A percentile compares a stretch with the other conserved stretches of the same genome.
Conservation (phyloP, 352 stramenopile species). For the Peronospora belbahrii region DNA sequence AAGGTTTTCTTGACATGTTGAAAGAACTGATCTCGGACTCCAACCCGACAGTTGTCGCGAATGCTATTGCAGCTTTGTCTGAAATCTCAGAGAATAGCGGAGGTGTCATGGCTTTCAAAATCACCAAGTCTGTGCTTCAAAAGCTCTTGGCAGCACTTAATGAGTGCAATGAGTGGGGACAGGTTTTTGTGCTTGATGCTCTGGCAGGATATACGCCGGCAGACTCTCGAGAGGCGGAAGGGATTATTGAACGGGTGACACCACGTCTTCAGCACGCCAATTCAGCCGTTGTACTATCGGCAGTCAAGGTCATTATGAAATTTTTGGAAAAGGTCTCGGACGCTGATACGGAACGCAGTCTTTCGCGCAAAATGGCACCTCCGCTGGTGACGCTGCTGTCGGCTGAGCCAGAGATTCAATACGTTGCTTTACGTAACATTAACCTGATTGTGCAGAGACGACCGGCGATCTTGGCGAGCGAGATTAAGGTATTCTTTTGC, state of each 20-base stretch:
- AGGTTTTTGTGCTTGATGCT: conserved; percentile 98
- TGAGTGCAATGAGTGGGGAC: conserved; percentile 99
- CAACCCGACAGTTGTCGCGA: conserved; percentile 97
- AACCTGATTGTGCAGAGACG: conserved; percentile 99
- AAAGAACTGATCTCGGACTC: conserved; percentile 97
- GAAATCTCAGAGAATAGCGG: conserved; percentile 95
- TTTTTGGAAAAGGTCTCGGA: conserved; percentile 95
- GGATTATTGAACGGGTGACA: conserved; percentile 98
- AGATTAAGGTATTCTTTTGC: conserved; percentile 97
- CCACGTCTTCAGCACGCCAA: conserved; percentile 97
- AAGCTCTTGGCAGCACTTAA: conserved; percentile 98
- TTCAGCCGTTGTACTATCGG: conserved; percentile 96
- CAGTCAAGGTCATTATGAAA: conserved; percentile 95
- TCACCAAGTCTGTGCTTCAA: conserved; percentile 95
- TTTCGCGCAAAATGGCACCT: conserved; percentile 94
- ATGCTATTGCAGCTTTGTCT: conserved; percentile 95
- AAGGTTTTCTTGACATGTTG: conserved; percentile 94
- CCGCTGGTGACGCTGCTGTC: conserved; percentile 98
- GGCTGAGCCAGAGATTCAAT: conserved; percentile 98
- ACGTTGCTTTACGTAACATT: conserved; percentile 98
- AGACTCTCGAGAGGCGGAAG: conserved; percentile 94
- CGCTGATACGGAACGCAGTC: conserved; percentile 84
- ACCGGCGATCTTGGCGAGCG: conserved; percentile 92
- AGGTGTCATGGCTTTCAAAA: conserved; percentile 83
- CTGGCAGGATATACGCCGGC: conserved; percentile 92